Evolutionary conservation across 2,329 filamentous ascomycete genomes (phyloP).

Genomic region (Cadophora luteo-olivacea): DNA sequence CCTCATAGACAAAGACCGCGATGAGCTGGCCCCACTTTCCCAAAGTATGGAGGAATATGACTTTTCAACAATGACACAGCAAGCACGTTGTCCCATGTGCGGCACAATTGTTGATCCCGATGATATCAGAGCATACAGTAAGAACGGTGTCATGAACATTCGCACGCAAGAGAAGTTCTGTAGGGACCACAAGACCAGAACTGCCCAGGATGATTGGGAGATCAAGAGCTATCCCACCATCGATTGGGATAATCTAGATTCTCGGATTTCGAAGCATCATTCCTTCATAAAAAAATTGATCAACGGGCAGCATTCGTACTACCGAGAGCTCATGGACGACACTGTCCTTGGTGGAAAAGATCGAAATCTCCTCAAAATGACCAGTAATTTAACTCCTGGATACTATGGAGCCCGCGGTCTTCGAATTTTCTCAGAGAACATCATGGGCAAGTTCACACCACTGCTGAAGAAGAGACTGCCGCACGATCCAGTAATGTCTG

Average conservation of each 20-base stretch:
- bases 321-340: conserved; percentile 60
- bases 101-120: conserved; percentile 61
- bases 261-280: conserved; percentile 64
- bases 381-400: conserved; percentile 66
- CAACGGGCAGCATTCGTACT: conserved; percentile 61
- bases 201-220: conserved; percentile 52
- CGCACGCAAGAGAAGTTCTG: conserved; percentile 69
- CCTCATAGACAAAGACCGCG: conserved; percentile 19
- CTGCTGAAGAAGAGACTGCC: conserved; percentile 67
- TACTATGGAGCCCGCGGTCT: conserved; percentile 85
- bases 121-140: conserved; percentile 60
- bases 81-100: conserved; percentile 69
- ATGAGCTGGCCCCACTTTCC: neutral
- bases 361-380: conserved; percentile 63
- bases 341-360: conserved; percentile 63
- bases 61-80: conserved; percentile 38
- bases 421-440: conserved; percentile 72
- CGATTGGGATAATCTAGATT: conserved; percentile 68
- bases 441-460: conserved; percentile 65
- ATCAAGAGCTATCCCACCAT: conserved; percentile 70
- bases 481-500: conserved; percentile 69
- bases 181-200: conserved; percentile 62
- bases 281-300: conserved; percentile 64
- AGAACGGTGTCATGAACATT: conserved; percentile 61
- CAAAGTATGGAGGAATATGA: conserved; percentile 22